Base-by-base conservation (phyloP, 1,284 basidiomycete species). In the Singerocomus rubriflavus region DNA sequence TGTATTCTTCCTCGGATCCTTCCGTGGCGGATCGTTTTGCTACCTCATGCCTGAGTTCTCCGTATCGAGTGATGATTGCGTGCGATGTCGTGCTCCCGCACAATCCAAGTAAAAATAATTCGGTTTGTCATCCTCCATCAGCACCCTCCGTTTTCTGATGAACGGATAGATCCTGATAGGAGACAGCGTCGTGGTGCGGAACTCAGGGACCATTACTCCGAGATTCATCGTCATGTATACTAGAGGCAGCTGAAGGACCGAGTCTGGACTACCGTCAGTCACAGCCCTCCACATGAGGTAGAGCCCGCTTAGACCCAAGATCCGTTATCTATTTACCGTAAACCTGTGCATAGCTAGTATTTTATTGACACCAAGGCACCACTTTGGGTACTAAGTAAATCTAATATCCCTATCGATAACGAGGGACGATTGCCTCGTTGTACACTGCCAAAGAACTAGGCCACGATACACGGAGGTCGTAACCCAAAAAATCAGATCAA, bases 21-120 rank as follows among this genome's bases (percentile, higher is more conserved):
- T 73, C 73, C 41, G 62, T 71, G 11, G 82, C 82, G 12, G 80
- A 85, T 63, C 64, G 58, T 12, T 74, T 74, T 59, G 76, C 82
- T 11, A 84, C 81, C 5, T 82, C 82, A 33, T 82, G 80, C 57
- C 74, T 76, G 35, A 73, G 77, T 38, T 84, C 82, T 3, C 83
- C 82, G 3, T 85, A 80, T 68, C 76, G 81, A 9, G 79, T 81
- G 17, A 77, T 78, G 71, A 72, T 85, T 53, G 78, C 77, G 5
- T 84, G 82, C 54, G 78, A 81, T 59, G 74, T 73, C 5, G 60
- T 72, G 29, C 70, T 80, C n/a, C 71, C 76, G 37, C 65, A 65
- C 38, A 45, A 62, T 40, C 46, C 46, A 8, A 53, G 51, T 38
- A 61, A 56, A 46, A 68, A 57, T 50, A 53, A 57, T 30, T 68